Conservation (phyloP, 2,329 filamentous ascomycete genomes). For the Fusarium anthophilum region DNA sequence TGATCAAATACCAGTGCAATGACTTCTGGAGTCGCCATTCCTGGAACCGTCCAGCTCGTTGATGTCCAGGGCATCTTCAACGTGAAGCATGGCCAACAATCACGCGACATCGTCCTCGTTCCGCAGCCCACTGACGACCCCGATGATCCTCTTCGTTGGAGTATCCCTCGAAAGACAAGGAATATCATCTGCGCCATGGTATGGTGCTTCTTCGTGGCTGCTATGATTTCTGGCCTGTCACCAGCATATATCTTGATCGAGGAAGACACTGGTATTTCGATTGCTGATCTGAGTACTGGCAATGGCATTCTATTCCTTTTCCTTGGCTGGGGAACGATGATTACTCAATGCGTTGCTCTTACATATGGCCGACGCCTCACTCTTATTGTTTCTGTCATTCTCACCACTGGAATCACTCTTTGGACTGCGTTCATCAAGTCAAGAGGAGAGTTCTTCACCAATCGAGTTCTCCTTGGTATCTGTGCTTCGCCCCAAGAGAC, state of each 20-base stretch:
- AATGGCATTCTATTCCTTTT: not conserved
- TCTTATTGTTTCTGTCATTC: slow-evolving; percentile 25
- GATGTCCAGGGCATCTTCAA: slow-evolving; percentile 28
- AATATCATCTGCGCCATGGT: slow-evolving; percentile 38
- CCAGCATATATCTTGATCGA: slow-evolving; percentile 40
- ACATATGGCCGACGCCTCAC: not conserved
- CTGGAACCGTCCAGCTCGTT: slow-evolving; percentile 36
- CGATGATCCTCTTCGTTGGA: slow-evolving; percentile 39
- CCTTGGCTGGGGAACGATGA: not conserved
- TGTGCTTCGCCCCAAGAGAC: slow-evolving; percentile 38
- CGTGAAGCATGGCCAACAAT: slow-evolving; percentile 29
- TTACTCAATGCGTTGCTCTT: not conserved
- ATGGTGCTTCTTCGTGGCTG: slow-evolving; percentile 40
- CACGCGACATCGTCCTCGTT: slow-evolving; percentile 31
- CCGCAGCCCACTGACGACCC: slow-evolving; percentile 39
- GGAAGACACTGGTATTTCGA: slow-evolving; percentile 38
- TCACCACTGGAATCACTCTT: slow-evolving; percentile 26
- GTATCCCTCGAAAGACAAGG: slow-evolving; percentile 24
- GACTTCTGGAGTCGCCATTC: slow-evolving; percentile 8
- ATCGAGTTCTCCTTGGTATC: slow-evolving; percentile 36
- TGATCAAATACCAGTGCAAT: not conserved
- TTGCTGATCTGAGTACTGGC: slow-evolving; percentile 33
- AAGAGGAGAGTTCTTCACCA: slow-evolving; percentile 37
- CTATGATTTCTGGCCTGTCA: slow-evolving; percentile 38
- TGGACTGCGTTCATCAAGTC: slow-evolving; percentile 36